Evolutionary conservation across 1,284 basidiomycete genomes (phyloP), one percentile per base, ranked within the genome.

Genomic region (Pseudozyma thailandica): DNA sequence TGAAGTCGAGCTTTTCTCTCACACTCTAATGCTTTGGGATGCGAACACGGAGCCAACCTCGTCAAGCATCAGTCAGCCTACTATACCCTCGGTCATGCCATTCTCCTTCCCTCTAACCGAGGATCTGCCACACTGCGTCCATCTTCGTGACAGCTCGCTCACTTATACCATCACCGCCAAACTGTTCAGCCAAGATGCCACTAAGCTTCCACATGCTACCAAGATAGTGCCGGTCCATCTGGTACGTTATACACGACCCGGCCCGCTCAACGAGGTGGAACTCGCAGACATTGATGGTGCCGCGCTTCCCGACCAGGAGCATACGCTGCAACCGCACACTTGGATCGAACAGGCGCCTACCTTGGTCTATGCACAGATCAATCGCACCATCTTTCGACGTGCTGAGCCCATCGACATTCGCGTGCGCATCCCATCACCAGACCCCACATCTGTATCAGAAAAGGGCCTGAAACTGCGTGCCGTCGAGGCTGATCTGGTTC

Each of bases 121-220:
- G 13, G 79, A 82, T 25, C 59, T 82, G 25, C 81, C 80, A 16
- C 81, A 82, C 47, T 82, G 81, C 55, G 61, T 81, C 15, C 81
- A 82, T 49, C 59, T 77, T 2, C 63, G 62, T 18, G 25, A 59
- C 20, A 74, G 77, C 64, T 68, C 62, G 9, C 57, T 82, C 15
- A 51, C 64, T 4, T 82, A 82, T 44, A 43, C 37, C 23, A 50
- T 82, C 47, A 55, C 58, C 7, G 81, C 81, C 2, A 60, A 33
- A 13, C 62, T 82, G 25, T 72, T 68, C 46, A 60, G 64, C 35
- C 16, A 46, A 16, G 39, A 71, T 10, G 37, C 74, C 1, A 16
- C 13, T 20, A 52, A 39, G n/a, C 50, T 74, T 16, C 48, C 54
- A 1, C 57, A 60, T 35, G 61, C 61, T 15, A 38, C 56, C 48